Evolutionary conservation across 371 early-diverging fungal species (phyloP).

Genomic region (Aphelidium insulamus): DNA sequence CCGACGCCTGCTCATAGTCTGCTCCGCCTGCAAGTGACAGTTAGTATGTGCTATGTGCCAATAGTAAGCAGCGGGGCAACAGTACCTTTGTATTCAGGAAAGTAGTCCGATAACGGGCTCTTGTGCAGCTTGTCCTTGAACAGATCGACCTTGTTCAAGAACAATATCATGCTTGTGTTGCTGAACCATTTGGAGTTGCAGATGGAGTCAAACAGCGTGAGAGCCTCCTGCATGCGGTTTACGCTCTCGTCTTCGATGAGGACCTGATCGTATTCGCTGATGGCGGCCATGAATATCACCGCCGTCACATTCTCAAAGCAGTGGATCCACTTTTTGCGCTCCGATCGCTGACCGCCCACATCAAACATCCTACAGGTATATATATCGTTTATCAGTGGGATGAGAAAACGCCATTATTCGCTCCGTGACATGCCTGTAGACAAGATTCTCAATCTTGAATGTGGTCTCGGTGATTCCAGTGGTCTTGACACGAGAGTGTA

Average conservation of each 20-base stretch:
- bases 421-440: constrained; percentile 19
- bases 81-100: constrained; percentile 55
- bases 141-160: constrained; percentile 89
- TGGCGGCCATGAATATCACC: constrained; percentile 81
- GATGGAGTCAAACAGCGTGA: constrained; percentile 84
- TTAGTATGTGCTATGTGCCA: not conserved
- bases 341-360: constrained; percentile 85
- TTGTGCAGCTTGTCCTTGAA: constrained; percentile 66
- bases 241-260: constrained; percentile 83
- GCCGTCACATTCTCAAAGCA: constrained; percentile 90
- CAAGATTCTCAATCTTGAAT: constrained; percentile 60
- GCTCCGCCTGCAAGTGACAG: constrained; percentile 24
- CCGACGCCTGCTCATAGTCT: constrained; percentile 51
- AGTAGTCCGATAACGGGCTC: constrained; percentile 53
- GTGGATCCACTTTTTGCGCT: constrained; percentile 89
- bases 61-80: constrained; percentile 1
- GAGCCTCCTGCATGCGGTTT: constrained; percentile 89
- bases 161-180: constrained; percentile 77
- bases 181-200: constrained; percentile 87
- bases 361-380: constrained; percentile 58
- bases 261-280: constrained; percentile 88
- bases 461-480: constrained; percentile 73
- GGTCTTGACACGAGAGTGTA: constrained; percentile 69
- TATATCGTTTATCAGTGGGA: no score
- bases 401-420: not conserved